These are phyloP conservation scores for Taiozyma sp. DNA, from an alignment of 1,139 yeast species.

Conservation along the genomic window DNA sequence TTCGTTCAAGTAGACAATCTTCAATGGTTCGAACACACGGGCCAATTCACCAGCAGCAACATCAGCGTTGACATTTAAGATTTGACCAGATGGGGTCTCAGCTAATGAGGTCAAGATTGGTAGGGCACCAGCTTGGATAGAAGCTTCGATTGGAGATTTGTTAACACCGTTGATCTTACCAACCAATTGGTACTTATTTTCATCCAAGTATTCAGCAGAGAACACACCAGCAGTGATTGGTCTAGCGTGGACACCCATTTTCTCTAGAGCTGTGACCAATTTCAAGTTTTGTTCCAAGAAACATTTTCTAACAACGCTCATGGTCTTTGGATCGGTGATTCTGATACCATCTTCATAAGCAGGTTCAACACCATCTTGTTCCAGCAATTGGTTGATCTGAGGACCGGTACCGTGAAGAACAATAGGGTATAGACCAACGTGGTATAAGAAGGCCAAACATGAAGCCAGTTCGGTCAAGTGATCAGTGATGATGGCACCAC, in stretches of 20 bases:
- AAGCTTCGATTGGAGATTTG: slow-evolving; percentile 89
- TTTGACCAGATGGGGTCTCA: slow-evolving; percentile 94
- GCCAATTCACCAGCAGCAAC: slow-evolving; percentile 99
- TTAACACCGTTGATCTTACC: slow-evolving; percentile 86
- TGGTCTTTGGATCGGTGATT: slow-evolving; percentile 89
- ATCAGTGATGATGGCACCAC: slow-evolving; percentile 97
- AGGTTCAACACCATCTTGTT: slow-evolving; percentile 93
- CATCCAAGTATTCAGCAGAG: slow-evolving; percentile 86
- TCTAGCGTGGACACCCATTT: slow-evolving; percentile 95
- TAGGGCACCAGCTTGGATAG: slow-evolving; percentile 92
- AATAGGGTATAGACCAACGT: slow-evolving; percentile 94
- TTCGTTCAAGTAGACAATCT: slow-evolving; percentile 92
- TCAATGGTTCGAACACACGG: slow-evolving; percentile 92
- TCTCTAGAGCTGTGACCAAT: slow-evolving; percentile 91
- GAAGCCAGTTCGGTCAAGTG: slow-evolving; percentile 91
- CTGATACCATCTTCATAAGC: slow-evolving; percentile 95
- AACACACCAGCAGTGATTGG: slow-evolving; percentile 99
- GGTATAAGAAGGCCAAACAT: slow-evolving; percentile 91
- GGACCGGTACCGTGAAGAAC: slow-evolving; percentile 99
- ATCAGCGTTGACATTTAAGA: slow-evolving; percentile 95
- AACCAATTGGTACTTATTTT: slow-evolving; percentile 86
- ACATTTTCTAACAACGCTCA: slow-evolving; percentile 94
- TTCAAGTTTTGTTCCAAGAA: slow-evolving; percentile 92
- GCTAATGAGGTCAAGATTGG: slow-evolving; percentile 96
- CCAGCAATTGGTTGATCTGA: slow-evolving; percentile 90